phyloP scores from a whole-genome alignment of 1,284 basidiomycete genomes.

The Austropuccinia psidii region DNA sequence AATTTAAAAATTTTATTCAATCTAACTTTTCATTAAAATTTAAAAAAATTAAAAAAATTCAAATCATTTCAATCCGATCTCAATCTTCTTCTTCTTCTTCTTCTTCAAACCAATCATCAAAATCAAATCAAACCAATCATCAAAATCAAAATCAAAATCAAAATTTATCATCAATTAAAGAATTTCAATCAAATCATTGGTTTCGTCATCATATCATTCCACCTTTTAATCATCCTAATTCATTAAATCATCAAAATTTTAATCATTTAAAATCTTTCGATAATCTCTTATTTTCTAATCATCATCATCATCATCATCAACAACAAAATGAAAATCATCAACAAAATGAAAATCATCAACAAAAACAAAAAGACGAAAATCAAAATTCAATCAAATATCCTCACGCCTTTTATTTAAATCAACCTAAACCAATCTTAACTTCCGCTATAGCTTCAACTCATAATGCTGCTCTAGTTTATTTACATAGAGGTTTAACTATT shows the following conservation, averaged over 20 bases:
- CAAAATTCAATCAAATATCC: not conserved
- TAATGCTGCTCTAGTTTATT: constrained; percentile 26
- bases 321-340: not conserved
- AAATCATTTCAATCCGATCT: too few species aligned
- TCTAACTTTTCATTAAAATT: too few species aligned
- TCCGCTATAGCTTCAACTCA: constrained; percentile 17
- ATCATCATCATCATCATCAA: not conserved
- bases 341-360: not conserved
- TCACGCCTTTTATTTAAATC: not conserved
- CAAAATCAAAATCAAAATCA: not conserved
- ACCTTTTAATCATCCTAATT: not conserved
- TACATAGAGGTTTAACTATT: constrained; percentile 8
- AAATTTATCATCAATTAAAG: not conserved
- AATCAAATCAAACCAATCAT: not conserved
- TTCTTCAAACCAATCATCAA: too few species aligned
- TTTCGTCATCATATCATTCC: not conserved
- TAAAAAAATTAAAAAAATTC: too few species aligned
- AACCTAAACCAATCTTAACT: not conserved
- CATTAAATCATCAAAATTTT: too few species aligned
- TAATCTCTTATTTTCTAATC: not conserved
- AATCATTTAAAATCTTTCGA: not conserved
- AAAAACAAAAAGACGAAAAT: not conserved
- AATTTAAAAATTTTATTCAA: too few species aligned
- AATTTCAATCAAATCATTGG: not conserved
- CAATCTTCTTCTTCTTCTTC: not conserved